phyloP scores from a whole-genome alignment of 2,329 filamentous ascomycete species.

The Penicillium capsulatum region DNA sequence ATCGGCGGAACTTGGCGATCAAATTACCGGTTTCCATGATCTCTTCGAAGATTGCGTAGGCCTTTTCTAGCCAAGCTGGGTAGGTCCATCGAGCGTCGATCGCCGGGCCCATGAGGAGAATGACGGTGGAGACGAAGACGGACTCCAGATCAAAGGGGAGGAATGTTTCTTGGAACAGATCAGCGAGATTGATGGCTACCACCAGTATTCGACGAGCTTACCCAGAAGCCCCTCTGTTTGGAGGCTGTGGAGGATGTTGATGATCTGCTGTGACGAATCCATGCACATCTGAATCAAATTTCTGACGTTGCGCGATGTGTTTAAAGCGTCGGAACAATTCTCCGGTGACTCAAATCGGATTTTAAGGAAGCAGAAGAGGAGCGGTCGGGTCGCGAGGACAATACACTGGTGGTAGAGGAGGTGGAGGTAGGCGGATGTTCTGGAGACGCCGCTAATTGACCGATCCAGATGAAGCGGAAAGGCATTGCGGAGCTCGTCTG shows the following conservation, averaged over 20 bases:
- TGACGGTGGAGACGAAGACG: constrained; percentile 16
- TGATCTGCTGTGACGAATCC: constrained; percentile 44
- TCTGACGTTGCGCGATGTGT: constrained; percentile 37
- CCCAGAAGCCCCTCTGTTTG: constrained; percentile 48
- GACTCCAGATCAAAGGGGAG: constrained; percentile 28
- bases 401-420: constrained; percentile 25
- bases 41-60: constrained; percentile 45
- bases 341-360: constrained; percentile 30
- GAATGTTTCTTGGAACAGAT: constrained; percentile 42
- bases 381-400: constrained; percentile 13
- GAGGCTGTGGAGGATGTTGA: constrained; percentile 43
- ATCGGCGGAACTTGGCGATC: constrained; percentile 44
- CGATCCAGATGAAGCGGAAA: constrained; percentile 39
- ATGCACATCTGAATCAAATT: constrained; percentile 42
- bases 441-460: constrained; percentile 39
- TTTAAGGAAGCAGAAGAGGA: constrained; percentile 41
- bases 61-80: constrained; percentile 40
- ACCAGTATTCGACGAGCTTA: no score
- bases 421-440: constrained; percentile 42
- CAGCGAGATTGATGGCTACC: background rate
- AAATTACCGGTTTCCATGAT: constrained; percentile 47
- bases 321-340: constrained; percentile 27
- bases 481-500: constrained; percentile 38
- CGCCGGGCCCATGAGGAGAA: constrained; percentile 24
- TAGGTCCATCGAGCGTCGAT: constrained; percentile 37